phyloP scores from a whole-genome alignment of 2,329 filamentous ascomycete species.

The Gaeumannomyces tritici region DNA sequence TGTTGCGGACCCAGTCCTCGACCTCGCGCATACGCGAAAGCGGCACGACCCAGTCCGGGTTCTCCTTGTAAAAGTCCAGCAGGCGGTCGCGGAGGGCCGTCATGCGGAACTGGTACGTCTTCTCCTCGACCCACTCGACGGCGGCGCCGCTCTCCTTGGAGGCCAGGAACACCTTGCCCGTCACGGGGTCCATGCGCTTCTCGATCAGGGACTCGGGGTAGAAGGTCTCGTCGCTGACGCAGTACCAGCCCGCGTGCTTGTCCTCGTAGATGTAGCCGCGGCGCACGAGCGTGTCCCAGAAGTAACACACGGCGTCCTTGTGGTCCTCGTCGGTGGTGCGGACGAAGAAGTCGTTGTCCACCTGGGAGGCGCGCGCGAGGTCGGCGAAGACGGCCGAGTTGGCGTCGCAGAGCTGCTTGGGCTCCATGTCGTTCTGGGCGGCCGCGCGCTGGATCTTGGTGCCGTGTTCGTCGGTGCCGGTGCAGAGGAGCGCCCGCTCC shows the following conservation, averaged over 20 bases:
- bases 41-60: constrained; percentile 71
- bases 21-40: constrained; percentile 66
- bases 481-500: constrained; percentile 63
- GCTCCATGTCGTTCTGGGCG: constrained; percentile 55
- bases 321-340: constrained; percentile 82
- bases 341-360: constrained; percentile 80
- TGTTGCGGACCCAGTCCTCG: constrained; percentile 62
- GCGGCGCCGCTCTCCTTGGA: constrained; percentile 82
- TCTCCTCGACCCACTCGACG: constrained; percentile 90
- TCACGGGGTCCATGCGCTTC: constrained; percentile 64
- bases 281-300: constrained; percentile 75
- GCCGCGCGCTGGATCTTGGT: constrained; percentile 94
- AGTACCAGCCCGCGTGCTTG: constrained; percentile 93
- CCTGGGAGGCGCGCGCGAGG: constrained; percentile 58
- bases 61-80: constrained; percentile 68
- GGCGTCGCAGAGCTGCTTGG: constrained; percentile 80
- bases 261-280: constrained; percentile 72
- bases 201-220: constrained; percentile 73
- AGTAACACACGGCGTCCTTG: constrained; percentile 74
- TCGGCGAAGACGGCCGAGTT: constrained; percentile 72
- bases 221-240: constrained; percentile 92
- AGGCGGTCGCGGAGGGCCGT: constrained; percentile 73
- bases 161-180: constrained; percentile 73
- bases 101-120: constrained; percentile 90
- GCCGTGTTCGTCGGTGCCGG: constrained; percentile 94